These are phyloP conservation scores for Talaromyces sp. DNA, from an alignment of 2,329 filamentous ascomycete species.

Conservation along the genomic window DNA sequence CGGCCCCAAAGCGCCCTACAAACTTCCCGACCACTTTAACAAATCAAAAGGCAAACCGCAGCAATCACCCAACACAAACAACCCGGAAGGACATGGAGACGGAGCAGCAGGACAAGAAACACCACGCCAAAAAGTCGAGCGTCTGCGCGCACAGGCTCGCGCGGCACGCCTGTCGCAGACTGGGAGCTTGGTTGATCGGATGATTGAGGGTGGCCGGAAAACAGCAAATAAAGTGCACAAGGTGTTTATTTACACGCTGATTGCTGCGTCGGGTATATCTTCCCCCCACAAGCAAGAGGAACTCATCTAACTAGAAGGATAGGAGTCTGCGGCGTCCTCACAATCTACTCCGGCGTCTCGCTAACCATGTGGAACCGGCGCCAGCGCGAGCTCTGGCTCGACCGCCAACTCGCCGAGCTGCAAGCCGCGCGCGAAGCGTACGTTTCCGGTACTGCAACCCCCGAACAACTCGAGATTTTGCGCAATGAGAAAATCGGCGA, in stretches of 20 bases:
- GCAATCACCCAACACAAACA: slow-evolving; percentile 6
- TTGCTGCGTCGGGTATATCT: slow-evolving; percentile 55
- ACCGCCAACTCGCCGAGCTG: slow-evolving; percentile 40
- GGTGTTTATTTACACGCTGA: slow-evolving; percentile 54
- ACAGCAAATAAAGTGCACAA: slow-evolving; percentile 59
- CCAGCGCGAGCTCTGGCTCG: slow-evolving; percentile 58
- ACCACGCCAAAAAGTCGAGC: slow-evolving; percentile 63
- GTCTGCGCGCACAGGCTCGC: slow-evolving; percentile 62
- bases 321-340: slow-evolving; percentile 57
- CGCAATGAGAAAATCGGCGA: slow-evolving; percentile 41
- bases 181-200: slow-evolving; percentile 51
- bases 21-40: slow-evolving; percentile 21
- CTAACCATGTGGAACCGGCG: slow-evolving; percentile 64
- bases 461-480: slow-evolving; percentile 39
- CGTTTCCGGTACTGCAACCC: slow-evolving; percentile 32
- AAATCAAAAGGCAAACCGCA: neutral
- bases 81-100: neutral
- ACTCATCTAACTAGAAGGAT: neutral
- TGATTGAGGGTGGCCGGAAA: slow-evolving; percentile 48
- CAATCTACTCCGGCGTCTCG: slow-evolving; percentile 60
- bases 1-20: slow-evolving; percentile 35
- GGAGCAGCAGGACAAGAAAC: slow-evolving; percentile 47
- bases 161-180: slow-evolving; percentile 59
- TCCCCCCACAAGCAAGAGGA: neutral
- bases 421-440: slow-evolving; percentile 39